phyloP scores from a whole-genome alignment of 1,284 basidiomycete species.

The Coniferiporia weirii region DNA sequence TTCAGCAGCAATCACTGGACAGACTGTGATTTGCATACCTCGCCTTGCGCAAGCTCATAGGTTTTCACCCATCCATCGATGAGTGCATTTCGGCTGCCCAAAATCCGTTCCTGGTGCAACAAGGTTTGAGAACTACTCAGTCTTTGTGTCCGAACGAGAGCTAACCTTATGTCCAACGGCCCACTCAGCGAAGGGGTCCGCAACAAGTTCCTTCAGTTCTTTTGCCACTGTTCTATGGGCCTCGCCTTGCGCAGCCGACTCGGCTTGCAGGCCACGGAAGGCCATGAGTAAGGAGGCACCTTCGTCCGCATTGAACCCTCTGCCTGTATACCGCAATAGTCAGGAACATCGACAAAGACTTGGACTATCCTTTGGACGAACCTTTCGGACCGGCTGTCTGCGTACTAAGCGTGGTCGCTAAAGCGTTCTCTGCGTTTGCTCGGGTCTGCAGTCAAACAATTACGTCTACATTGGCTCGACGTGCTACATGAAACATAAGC shows the following conservation, averaged over 20 bases:
- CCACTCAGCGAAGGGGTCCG: constrained; percentile 73
- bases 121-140: not conserved
- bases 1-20: not conserved
- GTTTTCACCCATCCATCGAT: constrained; percentile 67
- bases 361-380: constrained; percentile 27
- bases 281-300: constrained; percentile 73
- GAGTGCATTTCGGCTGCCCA: constrained; percentile 48
- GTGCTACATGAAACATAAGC: not conserved
- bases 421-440: constrained; percentile 54
- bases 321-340: constrained; percentile 32
- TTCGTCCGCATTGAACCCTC: constrained; percentile 71
- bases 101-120: constrained; percentile 49
- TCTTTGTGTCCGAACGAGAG: constrained; percentile 11
- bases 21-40: constrained; percentile 35
- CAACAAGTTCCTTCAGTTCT: constrained; percentile 62
- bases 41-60: constrained; percentile 59
- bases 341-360: not conserved
- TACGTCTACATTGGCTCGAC: constrained; percentile 1
- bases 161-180: constrained; percentile 60
- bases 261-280: constrained; percentile 72
- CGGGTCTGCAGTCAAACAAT: constrained; percentile 44
- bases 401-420: constrained; percentile 54
- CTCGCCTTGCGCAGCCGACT: constrained; percentile 60
- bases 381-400: constrained; percentile 45
- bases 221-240: constrained; percentile 61